Conservation (phyloP, 1,139 yeast species). For the Taphrina communis region DNA sequence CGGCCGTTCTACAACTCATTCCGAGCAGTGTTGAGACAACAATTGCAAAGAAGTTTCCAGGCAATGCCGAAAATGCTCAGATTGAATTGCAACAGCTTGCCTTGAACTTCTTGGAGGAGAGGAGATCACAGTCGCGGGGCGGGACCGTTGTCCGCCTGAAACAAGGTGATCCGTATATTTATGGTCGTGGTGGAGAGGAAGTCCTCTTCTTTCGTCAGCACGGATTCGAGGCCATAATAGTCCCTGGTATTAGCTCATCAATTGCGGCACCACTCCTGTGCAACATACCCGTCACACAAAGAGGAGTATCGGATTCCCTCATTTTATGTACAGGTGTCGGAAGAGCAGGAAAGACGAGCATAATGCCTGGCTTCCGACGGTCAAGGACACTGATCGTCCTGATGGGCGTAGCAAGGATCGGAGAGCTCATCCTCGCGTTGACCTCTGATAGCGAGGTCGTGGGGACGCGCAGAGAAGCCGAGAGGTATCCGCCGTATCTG, state of each 20-base stretch:
- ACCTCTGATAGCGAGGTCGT: slow-evolving; percentile 33
- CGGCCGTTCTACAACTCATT: slow-evolving; percentile 77
- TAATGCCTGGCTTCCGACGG: slow-evolving; percentile 72
- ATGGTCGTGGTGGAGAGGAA: slow-evolving; percentile 98
- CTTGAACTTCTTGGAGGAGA: slow-evolving; percentile 59
- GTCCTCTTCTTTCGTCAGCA: slow-evolving; percentile 66
- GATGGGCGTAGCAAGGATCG: slow-evolving; percentile 87
- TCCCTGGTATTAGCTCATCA: slow-evolving; percentile 92
- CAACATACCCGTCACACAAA: slow-evolving; percentile 85
- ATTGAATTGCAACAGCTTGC: slow-evolving; percentile 78
- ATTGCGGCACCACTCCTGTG: slow-evolving; percentile 88
- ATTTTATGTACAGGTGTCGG: slow-evolving; percentile 95
- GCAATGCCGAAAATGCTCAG: slow-evolving; percentile 94
- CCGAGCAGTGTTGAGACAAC: slow-evolving; percentile 76
- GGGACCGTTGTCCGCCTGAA: slow-evolving; percentile 83
- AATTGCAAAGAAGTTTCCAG: slow-evolving; percentile 94
- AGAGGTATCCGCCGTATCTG: slow-evolving; percentile 69
- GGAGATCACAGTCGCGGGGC: slow-evolving; percentile 55
- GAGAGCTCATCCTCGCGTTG: slow-evolving; percentile 67
- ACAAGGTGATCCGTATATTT: slow-evolving; percentile 97
- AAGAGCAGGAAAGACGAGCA: slow-evolving; percentile 79
- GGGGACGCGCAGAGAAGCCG: slow-evolving; percentile 51
- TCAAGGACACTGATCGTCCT: slow-evolving; percentile 83
- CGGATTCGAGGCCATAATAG: slow-evolving; percentile 73
- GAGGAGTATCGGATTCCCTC: slow-evolving; percentile 92